Percentiles rank a stretch among this genome's conserved stretches.
These are phyloP conservation scores for Luffa acutangula DNA, from an alignment of 306 rosid genomes.

Conservation along the genomic window DNA sequence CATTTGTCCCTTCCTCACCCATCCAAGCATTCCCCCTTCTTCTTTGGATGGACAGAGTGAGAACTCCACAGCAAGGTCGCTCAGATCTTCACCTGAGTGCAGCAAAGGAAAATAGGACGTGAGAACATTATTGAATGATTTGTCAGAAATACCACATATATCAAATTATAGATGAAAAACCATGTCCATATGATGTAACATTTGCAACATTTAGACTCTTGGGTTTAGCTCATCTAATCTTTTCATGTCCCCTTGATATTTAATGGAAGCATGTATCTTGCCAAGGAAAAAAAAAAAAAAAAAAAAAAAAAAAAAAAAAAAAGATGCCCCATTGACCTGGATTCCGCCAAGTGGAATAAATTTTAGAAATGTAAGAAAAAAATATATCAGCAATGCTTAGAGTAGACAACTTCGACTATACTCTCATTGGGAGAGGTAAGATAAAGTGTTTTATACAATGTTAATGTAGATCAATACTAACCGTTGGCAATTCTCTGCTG, in stretches of 20 bases:
- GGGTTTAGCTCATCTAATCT: background rate
- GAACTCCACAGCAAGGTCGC: conserved; percentile 80
- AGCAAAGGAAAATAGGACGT: conserved; percentile 12
- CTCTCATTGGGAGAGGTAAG: background rate
- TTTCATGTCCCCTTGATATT: background rate
- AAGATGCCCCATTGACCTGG: background rate
- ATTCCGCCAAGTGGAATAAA: background rate
- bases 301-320: too few relatives aligned
- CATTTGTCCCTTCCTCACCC: conserved; percentile 95
- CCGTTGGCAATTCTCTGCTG: conserved; percentile 57
- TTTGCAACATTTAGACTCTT: background rate
- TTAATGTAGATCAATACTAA: conserved; percentile 5
- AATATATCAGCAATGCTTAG: background rate
- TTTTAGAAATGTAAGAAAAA: background rate
- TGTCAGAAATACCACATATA: background rate
- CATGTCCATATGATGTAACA: background rate
- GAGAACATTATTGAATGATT: background rate
- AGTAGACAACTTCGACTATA: background rate
- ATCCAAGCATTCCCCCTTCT: conserved; percentile 95
- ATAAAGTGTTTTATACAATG: background rate
- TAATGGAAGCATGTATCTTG: background rate
- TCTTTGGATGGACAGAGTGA: conserved; percentile 86
- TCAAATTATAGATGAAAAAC: background rate
- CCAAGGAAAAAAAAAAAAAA: background rate
- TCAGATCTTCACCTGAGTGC: conserved; percentile 76